These are phyloP conservation scores for Diplodia seriata DNA, from an alignment of 2,329 filamentous ascomycete genomes.

Conservation along the genomic window DNA sequence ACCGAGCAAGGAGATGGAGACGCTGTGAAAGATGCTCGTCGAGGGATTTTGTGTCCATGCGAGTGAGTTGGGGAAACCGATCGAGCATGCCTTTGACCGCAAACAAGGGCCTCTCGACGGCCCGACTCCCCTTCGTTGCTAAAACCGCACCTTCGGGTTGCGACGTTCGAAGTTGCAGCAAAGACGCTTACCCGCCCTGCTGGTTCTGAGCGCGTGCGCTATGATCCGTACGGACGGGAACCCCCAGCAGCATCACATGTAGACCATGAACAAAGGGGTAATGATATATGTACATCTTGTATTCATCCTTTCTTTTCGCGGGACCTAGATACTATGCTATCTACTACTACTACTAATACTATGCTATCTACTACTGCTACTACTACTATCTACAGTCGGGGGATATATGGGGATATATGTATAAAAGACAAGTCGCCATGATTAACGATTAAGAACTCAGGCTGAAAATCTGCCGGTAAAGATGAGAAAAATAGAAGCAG, in stretches of 20 bases:
- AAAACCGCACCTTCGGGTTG: conserved; percentile 4
- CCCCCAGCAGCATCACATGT: neutral
- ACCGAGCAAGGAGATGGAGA: no score
- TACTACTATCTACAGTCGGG: neutral
- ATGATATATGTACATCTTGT: neutral
- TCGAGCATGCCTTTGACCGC: no score
- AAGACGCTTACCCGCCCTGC: neutral
- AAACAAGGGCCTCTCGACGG: neutral
- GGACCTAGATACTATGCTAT: neutral
- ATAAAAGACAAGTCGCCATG: neutral
- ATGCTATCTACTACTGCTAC: no score
- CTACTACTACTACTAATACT: neutral
- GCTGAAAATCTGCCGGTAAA: neutral
- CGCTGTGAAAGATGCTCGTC: no score
- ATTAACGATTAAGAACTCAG: neutral
- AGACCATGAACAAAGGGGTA: neutral
- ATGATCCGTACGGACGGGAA: neutral
- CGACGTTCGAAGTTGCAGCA: conserved; percentile 22
- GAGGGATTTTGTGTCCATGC: no score
- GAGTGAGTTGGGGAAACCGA: no score
- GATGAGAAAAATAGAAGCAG: neutral
- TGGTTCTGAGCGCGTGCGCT: conserved; percentile 2
- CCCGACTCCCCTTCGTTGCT: neutral
- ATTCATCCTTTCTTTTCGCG: neutral
- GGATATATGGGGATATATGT: neutral